phyloP scores from a whole-genome alignment of 2,329 filamentous ascomycete species.

The Verticillium albo-atrum region DNA sequence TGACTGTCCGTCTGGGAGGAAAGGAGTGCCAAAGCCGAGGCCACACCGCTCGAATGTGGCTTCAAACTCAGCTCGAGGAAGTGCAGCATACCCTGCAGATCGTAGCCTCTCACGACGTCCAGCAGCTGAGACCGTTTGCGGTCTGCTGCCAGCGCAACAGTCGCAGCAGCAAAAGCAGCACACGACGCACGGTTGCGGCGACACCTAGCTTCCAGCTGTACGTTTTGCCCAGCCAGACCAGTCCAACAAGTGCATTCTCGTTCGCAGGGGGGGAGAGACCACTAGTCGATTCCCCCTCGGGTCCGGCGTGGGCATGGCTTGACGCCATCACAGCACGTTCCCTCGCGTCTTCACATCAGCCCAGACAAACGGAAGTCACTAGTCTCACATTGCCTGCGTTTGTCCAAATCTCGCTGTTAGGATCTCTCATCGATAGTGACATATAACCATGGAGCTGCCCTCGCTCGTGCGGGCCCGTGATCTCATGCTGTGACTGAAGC shows the following conservation, averaged over 20 bases:
- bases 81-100: neutral
- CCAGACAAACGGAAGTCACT: neutral
- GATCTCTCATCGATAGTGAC: neutral
- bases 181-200: neutral
- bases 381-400: neutral
- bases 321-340: constrained; percentile 1
- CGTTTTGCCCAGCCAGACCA: neutral
- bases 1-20: neutral
- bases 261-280: neutral
- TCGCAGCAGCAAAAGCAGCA: neutral
- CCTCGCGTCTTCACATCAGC: neutral
- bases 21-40: neutral
- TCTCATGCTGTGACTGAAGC: neutral
- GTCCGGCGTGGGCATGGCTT: neutral
- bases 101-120: neutral
- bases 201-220: neutral
- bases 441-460: neutral
- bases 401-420: neutral
- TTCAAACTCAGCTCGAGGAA: neutral
- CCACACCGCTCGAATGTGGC: neutral
- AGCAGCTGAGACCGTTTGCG: neutral
- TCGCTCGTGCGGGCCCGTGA: neutral
- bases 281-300: neutral
- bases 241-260: neutral
- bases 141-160: neutral